A percentile compares a stretch with the other conserved stretches of the same genome.
Conservation (phyloP, 75 land plant species). For the Pseudotsuga menziesii region DNA sequence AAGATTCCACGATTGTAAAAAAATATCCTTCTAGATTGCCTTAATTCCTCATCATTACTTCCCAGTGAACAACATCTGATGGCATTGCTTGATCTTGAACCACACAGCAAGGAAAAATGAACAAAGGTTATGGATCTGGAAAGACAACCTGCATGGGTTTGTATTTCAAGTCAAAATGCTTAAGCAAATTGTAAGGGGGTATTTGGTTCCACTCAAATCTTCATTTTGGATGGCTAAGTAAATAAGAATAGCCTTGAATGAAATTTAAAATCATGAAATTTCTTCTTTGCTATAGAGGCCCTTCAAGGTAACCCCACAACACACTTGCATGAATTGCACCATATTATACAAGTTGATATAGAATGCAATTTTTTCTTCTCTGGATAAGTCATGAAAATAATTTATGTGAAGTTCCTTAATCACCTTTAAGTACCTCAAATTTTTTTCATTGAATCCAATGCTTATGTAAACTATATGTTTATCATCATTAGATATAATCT, state of each 20-base stretch:
- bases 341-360: constrained; percentile 78
- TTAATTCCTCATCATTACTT: constrained; percentile 61
- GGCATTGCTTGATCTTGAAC: constrained; percentile 64
- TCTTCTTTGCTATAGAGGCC: constrained; percentile 57
- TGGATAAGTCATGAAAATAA: constrained; percentile 43
- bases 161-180: constrained; percentile 68
- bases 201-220: constrained; percentile 65
- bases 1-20: constrained; percentile 51
- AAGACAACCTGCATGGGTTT: constrained; percentile 60
- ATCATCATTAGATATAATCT: constrained; percentile 67
- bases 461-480: constrained; percentile 65
- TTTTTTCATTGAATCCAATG: constrained; percentile 60
- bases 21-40: constrained; percentile 52
- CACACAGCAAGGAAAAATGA: constrained; percentile 68
- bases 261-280: constrained; percentile 70
- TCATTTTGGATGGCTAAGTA: constrained; percentile 83
- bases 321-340: constrained; percentile 72
- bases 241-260: constrained; percentile 69
- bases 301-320: constrained; percentile 47
- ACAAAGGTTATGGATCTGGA: constrained; percentile 57
- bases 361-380: constrained; percentile 82
- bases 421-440: constrained; percentile 65
- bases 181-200: constrained; percentile 68
- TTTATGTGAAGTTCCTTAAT: constrained; percentile 72
- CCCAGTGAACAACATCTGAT: constrained; percentile 71